Evolutionary conservation across 768 basidiomycete genomes (phyloP).

Genomic region (Cubamyces sp.): DNA sequence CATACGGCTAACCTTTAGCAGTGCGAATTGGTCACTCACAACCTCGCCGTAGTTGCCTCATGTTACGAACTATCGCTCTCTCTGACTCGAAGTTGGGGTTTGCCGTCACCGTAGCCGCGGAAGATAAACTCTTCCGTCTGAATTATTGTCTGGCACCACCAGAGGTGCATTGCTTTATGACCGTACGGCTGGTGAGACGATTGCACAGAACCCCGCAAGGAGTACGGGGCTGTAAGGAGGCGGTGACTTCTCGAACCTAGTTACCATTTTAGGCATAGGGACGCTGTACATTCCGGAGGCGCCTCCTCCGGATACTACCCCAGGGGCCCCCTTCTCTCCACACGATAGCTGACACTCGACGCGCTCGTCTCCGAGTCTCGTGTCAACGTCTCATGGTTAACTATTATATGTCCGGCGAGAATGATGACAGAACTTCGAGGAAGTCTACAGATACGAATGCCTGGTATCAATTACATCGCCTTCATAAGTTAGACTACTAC

Average conservation of each 20-base stretch:
- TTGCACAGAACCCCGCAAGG: constrained; percentile 1
- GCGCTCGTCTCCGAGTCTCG: no score
- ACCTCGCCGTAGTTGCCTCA: constrained; percentile 17
- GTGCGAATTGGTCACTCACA: background rate
- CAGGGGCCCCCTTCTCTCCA: background rate
- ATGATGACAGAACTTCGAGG: background rate
- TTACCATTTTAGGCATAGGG: constrained; percentile 17
- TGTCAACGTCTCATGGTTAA: no score
- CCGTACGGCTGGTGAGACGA: constrained; percentile 6
- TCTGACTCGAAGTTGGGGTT: background rate
- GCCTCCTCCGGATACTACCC: constrained; percentile 6
- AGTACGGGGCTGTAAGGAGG: constrained; percentile 19
- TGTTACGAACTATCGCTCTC: constrained; percentile 6
- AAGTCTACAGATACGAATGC: no score
- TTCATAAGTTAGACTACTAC: background rate
- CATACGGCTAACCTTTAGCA: background rate
- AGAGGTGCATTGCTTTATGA: constrained; percentile 17
- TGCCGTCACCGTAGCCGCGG: constrained; percentile 8
- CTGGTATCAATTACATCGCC: background rate
- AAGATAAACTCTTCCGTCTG: constrained; percentile 14
- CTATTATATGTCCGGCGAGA: no score
- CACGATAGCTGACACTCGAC: background rate
- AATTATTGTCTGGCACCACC: constrained; percentile 1
- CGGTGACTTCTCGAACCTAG: constrained; percentile 24
- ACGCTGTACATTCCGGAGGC: constrained; percentile 18